Conservation (phyloP, 1,284 basidiomycete genomes). For the Gymnopus androsaceus region DNA sequence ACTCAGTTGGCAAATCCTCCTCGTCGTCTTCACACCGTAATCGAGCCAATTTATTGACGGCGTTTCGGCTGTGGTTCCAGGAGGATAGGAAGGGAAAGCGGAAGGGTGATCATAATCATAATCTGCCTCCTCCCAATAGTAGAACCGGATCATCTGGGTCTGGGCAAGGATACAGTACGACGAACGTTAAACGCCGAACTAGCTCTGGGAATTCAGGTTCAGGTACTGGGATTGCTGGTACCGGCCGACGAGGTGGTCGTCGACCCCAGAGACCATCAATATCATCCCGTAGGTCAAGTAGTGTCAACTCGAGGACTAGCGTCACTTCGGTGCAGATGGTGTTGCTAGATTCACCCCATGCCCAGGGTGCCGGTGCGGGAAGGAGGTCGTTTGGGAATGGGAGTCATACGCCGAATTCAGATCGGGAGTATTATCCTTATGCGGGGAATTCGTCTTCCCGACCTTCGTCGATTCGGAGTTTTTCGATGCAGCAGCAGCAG, state of each 20-base stretch:
- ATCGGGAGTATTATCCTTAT: conserved; percentile 48
- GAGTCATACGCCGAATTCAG: conserved; percentile 77
- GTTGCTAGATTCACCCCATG: conserved; percentile 59
- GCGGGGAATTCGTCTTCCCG: conserved; percentile 66
- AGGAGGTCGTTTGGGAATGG: conserved; percentile 69
- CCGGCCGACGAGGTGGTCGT: conserved; percentile 39
- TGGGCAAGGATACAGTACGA: conserved; percentile 21
- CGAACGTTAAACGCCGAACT: conserved; percentile 47
- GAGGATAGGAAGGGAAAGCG: conserved; percentile 79
- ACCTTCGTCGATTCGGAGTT: conserved; percentile 74
- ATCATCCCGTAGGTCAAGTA: conserved; percentile 78
- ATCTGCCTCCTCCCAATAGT: too few species aligned
- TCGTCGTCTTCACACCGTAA: conserved; percentile 41
- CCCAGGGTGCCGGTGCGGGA: too few species aligned
- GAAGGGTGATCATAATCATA: too few species aligned
- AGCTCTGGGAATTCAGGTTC: conserved; percentile 40
- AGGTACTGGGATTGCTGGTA: too few species aligned
- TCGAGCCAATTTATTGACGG: conserved; percentile 69
- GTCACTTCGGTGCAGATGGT: conserved; percentile 64
- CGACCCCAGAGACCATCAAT: conserved; percentile 63
- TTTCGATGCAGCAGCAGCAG: conserved; percentile 53
- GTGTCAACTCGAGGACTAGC: conserved; percentile 76
- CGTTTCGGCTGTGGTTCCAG: conserved; percentile 80
- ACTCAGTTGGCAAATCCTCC: conserved; percentile 30
- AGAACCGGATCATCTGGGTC: too few species aligned